phyloP scores from a whole-genome alignment of 257 asterid genomes.

The Ilex aquifolium region DNA sequence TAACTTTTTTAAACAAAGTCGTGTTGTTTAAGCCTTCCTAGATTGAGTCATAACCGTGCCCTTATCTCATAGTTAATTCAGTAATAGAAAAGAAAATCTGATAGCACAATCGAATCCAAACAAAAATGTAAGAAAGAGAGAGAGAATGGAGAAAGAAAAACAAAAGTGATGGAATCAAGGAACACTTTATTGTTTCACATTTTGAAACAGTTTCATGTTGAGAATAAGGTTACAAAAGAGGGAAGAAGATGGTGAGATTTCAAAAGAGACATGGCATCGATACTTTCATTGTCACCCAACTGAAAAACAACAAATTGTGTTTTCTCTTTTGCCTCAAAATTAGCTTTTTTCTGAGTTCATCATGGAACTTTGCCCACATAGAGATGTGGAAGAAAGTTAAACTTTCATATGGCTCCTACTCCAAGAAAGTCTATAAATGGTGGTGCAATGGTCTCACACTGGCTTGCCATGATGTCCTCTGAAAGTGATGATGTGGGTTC shows the following conservation, averaged over 20 bases:
- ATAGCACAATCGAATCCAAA: too few relatives aligned
- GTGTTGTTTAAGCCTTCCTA: too few relatives aligned
- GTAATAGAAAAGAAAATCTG: too few relatives aligned
- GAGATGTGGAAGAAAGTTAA: too few relatives aligned
- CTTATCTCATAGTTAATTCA: too few relatives aligned
- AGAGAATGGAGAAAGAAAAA: too few relatives aligned
- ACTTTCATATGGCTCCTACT: slow-evolving; percentile 60
- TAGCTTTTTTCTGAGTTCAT: background rate
- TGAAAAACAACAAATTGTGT: slow-evolving; percentile 24
- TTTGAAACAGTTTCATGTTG: slow-evolving; percentile 27
- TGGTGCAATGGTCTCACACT: slow-evolving; percentile 33
- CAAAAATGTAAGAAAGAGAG: too few relatives aligned
- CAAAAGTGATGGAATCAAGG: too few relatives aligned
- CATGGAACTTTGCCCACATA: too few relatives aligned
- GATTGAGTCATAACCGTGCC: too few relatives aligned
- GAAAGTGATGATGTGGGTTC: slow-evolving; percentile 15
- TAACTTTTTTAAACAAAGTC: too few relatives aligned
- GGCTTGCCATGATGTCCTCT: slow-evolving; percentile 35
- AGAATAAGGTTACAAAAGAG: slow-evolving; percentile 21
- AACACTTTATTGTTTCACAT: slow-evolving; percentile 16
- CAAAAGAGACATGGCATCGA: background rate
- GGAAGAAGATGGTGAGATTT: slow-evolving; percentile 11
- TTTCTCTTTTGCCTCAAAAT: slow-evolving; percentile 13
- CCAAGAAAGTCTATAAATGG: slow-evolving; percentile 92
- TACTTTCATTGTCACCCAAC: slow-evolving; percentile 20